A percentile compares a stretch with the other conserved stretches of the same genome.
These are phyloP conservation scores for Carex myosuroides DNA, from an alignment of 176 grass and related monocot genomes.

Conservation along the genomic window DNA sequence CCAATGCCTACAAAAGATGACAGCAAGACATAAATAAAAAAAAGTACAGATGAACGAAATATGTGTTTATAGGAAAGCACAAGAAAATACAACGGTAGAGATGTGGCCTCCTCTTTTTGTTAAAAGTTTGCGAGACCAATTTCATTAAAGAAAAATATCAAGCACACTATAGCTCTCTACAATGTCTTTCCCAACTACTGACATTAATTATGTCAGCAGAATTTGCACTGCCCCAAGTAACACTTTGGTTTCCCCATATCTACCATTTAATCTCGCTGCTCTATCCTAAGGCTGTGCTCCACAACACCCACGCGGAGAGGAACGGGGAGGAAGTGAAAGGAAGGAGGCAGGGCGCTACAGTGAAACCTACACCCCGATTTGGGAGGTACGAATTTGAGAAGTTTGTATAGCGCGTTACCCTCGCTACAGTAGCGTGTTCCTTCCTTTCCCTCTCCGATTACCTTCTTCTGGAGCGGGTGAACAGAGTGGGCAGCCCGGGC, in stretches of 20 bases:
- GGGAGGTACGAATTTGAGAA: too few species aligned
- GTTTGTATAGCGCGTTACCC: too few species aligned
- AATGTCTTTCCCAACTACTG: background rate
- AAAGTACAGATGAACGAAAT: background rate
- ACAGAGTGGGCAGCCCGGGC: too few species aligned
- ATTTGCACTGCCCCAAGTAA: background rate
- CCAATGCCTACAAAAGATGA: conserved; percentile 54
- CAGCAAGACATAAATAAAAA: background rate
- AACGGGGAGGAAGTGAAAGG: too few species aligned
- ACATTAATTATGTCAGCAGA: background rate
- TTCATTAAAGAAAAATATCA: background rate
- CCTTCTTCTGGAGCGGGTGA: too few species aligned
- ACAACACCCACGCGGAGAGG: too few species aligned
- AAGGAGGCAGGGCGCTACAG: too few species aligned
- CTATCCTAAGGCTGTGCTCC: background rate
- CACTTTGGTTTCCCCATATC: background rate
- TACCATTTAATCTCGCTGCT: background rate
- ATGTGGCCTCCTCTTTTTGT: background rate
- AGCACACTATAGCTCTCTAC: background rate
- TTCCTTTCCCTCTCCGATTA: too few species aligned
- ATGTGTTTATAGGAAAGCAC: conserved; percentile 11
- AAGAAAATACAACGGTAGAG: conserved; percentile 21
- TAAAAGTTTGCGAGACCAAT: background rate
- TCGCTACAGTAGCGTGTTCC: too few species aligned
- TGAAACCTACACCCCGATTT: too few species aligned